These are phyloP conservation scores for Termitomyces sp. DNA, from an alignment of 768 basidiomycete species.

Conservation along the genomic window DNA sequence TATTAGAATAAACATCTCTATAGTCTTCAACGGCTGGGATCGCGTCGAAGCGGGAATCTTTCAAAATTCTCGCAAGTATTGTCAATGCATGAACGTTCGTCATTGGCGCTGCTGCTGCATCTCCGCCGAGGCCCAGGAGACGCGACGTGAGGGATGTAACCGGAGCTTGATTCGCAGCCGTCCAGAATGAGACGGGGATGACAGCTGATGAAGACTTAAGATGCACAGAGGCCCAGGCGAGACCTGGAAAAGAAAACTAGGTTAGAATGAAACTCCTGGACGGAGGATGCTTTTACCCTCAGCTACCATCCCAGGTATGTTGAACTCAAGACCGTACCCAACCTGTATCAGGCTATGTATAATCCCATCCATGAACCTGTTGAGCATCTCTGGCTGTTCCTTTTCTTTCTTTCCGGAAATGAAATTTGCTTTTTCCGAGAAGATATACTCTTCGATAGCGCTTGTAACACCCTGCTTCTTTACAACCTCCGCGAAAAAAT, in stretches of 20 bases:
- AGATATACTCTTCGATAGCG: conserved; percentile 48
- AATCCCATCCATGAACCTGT: conserved; percentile 48
- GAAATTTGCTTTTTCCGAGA: conserved; percentile 43
- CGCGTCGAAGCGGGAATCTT: conserved; percentile 34
- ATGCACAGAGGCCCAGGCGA: conserved; percentile 53
- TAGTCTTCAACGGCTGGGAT: conserved; percentile 11
- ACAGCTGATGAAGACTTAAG: conserved; percentile 26
- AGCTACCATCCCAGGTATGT: conserved; percentile 47
- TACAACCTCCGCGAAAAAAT: conserved; percentile 39
- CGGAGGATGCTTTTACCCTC: conserved; percentile 40
- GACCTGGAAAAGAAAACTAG: conserved; percentile 30
- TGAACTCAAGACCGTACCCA: conserved; percentile 61
- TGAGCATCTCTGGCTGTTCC: conserved; percentile 36
- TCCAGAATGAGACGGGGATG: conserved; percentile 22
- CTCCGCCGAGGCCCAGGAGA: not conserved
- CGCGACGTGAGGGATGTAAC: conserved; percentile 6
- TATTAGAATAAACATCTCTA: conserved; percentile 24
- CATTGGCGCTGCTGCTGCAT: not conserved
- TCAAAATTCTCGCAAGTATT: conserved; percentile 48
- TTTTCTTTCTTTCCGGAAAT: conserved; percentile 18
- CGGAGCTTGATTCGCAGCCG: not conserved
- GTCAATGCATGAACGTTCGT: conserved; percentile 38
- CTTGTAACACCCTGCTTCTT: conserved; percentile 32
- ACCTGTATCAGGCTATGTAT: conserved; percentile 62
- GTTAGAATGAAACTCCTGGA: not conserved